Percentiles rank a stretch among this genome's conserved stretches.
Evolutionary conservation across 1,284 basidiomycete species (phyloP).

Genomic region (Kalmanozyma brasiliensis): DNA sequence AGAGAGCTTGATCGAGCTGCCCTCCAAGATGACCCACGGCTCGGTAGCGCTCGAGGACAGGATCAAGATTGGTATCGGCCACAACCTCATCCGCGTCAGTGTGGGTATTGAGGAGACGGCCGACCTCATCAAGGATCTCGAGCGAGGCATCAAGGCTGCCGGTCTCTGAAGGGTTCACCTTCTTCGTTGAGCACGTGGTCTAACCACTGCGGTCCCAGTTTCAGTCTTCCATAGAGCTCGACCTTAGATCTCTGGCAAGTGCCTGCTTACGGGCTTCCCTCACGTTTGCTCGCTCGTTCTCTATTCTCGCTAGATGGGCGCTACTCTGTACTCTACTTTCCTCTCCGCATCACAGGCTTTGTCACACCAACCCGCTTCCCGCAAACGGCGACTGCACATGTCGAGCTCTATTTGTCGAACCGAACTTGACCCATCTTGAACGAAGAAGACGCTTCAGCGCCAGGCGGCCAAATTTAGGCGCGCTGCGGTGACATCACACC

Average conservation of each 20-base stretch:
- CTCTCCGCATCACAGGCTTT: no score
- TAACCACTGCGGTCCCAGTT: no score
- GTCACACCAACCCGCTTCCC: no score
- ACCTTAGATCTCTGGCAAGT: no score
- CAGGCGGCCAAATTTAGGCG: neutral
- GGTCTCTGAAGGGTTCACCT: no score
- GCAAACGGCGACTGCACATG: no score
- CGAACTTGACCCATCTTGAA: no score
- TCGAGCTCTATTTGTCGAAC: no score
- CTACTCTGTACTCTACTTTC: neutral
- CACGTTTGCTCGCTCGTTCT: no score
- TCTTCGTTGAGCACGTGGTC: no score
- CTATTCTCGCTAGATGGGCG: slow-evolving; percentile 4
- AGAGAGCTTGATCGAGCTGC: slow-evolving; percentile 83
- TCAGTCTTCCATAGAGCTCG: no score
- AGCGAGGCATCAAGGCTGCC: slow-evolving; percentile 73
- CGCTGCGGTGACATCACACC: slow-evolving; percentile 8
- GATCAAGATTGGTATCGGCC: slow-evolving; percentile 73
- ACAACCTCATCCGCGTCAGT: slow-evolving; percentile 82
- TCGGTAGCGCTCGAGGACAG: slow-evolving; percentile 77
- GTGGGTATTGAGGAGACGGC: slow-evolving; percentile 89
- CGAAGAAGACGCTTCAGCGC: neutral
- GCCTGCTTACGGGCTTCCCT: neutral
- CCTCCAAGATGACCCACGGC: slow-evolving; percentile 69
- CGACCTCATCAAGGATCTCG: slow-evolving; percentile 81